phyloP scores from a whole-genome alignment of 352 stramenopile species.

The Vaucheria bursata region DNA sequence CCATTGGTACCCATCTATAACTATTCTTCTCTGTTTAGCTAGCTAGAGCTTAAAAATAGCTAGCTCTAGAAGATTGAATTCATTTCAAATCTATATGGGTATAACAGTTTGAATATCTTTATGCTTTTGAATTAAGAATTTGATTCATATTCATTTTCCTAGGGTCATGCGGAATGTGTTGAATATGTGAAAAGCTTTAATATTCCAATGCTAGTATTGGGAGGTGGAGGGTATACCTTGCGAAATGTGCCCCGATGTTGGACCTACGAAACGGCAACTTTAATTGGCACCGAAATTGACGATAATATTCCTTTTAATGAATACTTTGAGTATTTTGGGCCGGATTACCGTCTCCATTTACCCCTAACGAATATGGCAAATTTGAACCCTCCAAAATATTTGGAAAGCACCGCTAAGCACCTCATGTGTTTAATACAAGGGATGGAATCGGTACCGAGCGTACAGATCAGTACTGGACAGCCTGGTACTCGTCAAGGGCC shows the following conservation, averaged over 20 bases:
- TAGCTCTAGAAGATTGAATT: no score
- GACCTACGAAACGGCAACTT: constrained; percentile 92
- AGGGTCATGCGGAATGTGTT: constrained; percentile 90
- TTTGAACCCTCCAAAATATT: constrained; percentile 83
- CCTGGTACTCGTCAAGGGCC: constrained; percentile 20
- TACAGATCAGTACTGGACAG: constrained; percentile 31
- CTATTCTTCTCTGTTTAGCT: no score
- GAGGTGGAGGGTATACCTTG: constrained; percentile 93
- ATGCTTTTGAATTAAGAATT: no score
- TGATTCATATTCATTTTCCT: neutral
- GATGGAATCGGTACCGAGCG: constrained; percentile 37
- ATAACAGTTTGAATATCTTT: no score
- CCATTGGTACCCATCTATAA: no score
- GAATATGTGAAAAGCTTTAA: constrained; percentile 91
- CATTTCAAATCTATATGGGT: no score
- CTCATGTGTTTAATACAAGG: constrained; percentile 35
- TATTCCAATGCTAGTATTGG: constrained; percentile 88
- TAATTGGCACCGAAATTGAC: constrained; percentile 76
- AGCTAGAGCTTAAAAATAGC: no score
- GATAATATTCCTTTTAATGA: constrained; percentile 98
- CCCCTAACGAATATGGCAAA: constrained; percentile 97
- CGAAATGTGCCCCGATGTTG: constrained; percentile 88
- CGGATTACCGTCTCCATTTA: constrained; percentile 93
- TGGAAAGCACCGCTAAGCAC: constrained; percentile 55
- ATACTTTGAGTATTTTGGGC: constrained; percentile 98